A percentile compares a stretch with the other conserved stretches of the same genome.
Evolutionary conservation across 78 protist genomes (phyloP).

Genomic region (slime mould (Dictyostelium discoideum)): dicty_2.7 NC_007089.4:2624501-2625000

Average conservation of each 20-base stretch:
- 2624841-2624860: not conserved
- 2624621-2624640: not conserved
- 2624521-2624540: too few relatives aligned
- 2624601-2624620: not conserved
- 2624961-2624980: too few relatives aligned
- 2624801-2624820: too few relatives aligned
- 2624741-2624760: not conserved
- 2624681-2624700: slow-evolving; percentile 2
- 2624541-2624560: not conserved
- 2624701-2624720: not conserved
- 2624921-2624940: too few relatives aligned
- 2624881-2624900: too few relatives aligned
- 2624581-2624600: not conserved
- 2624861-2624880: too few relatives aligned
- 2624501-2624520: not conserved
- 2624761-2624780: too few relatives aligned
- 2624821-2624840: too few relatives aligned
- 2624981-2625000: too few relatives aligned
- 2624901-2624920: too few relatives aligned
- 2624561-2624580: not conserved
- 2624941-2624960: too few relatives aligned
- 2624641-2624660: not conserved
- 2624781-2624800: not conserved
- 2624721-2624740: not conserved
- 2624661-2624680: not conserved